These are phyloP conservation scores for Cutaneotrichosporon mucoides DNA, from an alignment of 1,284 basidiomycete species.

Conservation along the genomic window DNA sequence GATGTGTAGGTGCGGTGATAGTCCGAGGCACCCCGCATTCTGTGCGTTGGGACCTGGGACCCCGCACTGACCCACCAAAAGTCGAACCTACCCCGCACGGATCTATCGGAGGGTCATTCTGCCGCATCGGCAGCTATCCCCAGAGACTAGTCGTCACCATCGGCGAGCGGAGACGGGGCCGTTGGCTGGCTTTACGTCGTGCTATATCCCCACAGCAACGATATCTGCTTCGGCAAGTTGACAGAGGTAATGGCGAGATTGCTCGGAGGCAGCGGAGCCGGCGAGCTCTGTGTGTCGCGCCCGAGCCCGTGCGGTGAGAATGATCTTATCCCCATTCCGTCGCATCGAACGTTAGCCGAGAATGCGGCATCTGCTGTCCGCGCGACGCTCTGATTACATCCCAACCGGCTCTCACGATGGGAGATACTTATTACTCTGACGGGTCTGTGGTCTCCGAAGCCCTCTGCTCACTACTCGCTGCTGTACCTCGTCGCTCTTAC, in stretches of 20 bases:
- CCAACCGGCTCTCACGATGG: not conserved
- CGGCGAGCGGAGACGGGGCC: too few relatives aligned
- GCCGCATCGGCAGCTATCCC: not conserved
- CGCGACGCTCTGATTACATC: not conserved
- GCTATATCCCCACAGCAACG: not conserved
- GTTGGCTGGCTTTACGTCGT: too few relatives aligned
- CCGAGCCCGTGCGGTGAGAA: not conserved
- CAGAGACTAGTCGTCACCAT: too few relatives aligned
- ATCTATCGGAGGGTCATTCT: not conserved
- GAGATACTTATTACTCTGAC: not conserved
- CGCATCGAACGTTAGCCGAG: not conserved
- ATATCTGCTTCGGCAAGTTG: too few relatives aligned
- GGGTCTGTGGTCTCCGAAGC: too few relatives aligned
- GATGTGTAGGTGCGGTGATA: too few relatives aligned
- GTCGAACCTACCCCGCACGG: not conserved
- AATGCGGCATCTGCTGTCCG: not conserved
- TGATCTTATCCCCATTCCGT: not conserved
- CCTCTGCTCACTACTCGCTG: too few relatives aligned
- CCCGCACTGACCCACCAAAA: too few relatives aligned
- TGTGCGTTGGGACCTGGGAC: too few relatives aligned
- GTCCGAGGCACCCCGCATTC: too few relatives aligned
- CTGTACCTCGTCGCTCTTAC: too few relatives aligned
- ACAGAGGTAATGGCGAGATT: too few relatives aligned
- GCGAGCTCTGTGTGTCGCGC: not conserved
- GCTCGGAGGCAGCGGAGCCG: not conserved